Conservation (phyloP, 345 rosid genomes). For the Pugionium dolabratum region DNA sequence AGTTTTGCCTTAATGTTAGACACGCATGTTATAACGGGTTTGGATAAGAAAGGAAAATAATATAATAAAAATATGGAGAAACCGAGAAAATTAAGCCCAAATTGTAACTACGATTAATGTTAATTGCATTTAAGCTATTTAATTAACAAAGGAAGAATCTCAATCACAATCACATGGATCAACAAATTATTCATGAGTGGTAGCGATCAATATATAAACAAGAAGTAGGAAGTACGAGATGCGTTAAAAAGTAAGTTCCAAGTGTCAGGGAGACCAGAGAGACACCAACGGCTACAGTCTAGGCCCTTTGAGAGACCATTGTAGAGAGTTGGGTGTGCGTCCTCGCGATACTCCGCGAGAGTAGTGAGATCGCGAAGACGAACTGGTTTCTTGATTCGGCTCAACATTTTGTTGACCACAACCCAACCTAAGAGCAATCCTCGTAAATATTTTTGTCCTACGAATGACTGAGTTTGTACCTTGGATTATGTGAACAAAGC, state of each 20-base stretch:
- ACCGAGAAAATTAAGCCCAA: not conserved
- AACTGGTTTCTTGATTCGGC: constrained; percentile 73
- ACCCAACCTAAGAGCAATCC: constrained; percentile 70
- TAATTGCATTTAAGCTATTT: constrained; percentile 18
- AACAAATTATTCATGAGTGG: constrained; percentile 13
- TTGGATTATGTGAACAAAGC: no score
- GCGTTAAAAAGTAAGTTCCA: constrained; percentile 79
- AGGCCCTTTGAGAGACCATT: constrained; percentile 41
- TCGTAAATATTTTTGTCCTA: constrained; percentile 63
- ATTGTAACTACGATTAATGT: constrained; percentile 1
- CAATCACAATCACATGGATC: constrained; percentile 25
- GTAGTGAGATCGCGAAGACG: constrained; percentile 65
- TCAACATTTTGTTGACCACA: constrained; percentile 67
- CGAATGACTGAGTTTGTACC: constrained; percentile 64
- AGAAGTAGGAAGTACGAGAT: constrained; percentile 47
- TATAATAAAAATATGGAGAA: constrained; percentile 2
- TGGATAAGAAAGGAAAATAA: not conserved
- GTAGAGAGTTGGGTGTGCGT: constrained; percentile 72
- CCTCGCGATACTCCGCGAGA: constrained; percentile 64
- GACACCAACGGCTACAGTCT: constrained; percentile 96
- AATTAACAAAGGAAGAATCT: constrained; percentile 22
- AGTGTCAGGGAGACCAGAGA: constrained; percentile 92
- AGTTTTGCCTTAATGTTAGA: constrained; percentile 31
- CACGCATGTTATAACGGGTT: constrained; percentile 16
- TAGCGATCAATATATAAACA: constrained; percentile 17